Evolutionary conservation across 768 basidiomycete species (phyloP), one percentile per base, ranked within the genome.

Genomic region (Boletus subparvulus): DNA sequence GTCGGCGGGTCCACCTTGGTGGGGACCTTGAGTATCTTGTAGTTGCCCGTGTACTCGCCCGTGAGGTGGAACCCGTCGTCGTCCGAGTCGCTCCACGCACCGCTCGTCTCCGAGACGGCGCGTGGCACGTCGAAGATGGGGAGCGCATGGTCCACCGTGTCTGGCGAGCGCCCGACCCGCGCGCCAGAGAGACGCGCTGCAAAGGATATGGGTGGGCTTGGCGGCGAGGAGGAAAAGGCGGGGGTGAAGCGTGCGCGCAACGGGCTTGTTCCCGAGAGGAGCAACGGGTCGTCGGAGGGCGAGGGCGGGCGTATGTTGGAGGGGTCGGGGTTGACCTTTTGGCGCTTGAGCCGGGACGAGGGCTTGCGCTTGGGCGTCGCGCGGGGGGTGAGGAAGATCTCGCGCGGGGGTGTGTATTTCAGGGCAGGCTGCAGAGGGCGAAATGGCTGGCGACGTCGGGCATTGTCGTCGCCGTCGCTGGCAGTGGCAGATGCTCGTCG

Each of bases 251-350:
- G 75, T 19, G 75, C 60, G 46, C 73, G 59, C 9, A 65, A 37
- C 12, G 71, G 45, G 53, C 58, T 58, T 55, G 55, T 26, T 43
- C 64, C 83, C 44, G 77, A 79, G 30, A 92, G 75, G 3, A 92
- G 73, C 0, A 92, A 69, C 0, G 90, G 90, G 62, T 92, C 90
- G 37, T 92, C 90, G 1, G 82, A 82, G 3, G 90, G 90, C 51
- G 87, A 88, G 0, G 87, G 77, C 1, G 90, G 90, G 9, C 86
- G 83, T 62, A 83, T 84, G 14, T 66, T 75, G 47, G 68, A 77
- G 30, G 87, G 70, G 62, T 88, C 82, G 59, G 0, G 88, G 88
- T 91, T 92, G 55, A 84, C 64, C 13, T 61, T 61, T 26, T 36
- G 57, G 2, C 57, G 59, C 64, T 71, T 69, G 59, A 51, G 28